Conservation (phyloP, 176 grass and related monocot genomes). For the Dactylis glomerata region DNA sequence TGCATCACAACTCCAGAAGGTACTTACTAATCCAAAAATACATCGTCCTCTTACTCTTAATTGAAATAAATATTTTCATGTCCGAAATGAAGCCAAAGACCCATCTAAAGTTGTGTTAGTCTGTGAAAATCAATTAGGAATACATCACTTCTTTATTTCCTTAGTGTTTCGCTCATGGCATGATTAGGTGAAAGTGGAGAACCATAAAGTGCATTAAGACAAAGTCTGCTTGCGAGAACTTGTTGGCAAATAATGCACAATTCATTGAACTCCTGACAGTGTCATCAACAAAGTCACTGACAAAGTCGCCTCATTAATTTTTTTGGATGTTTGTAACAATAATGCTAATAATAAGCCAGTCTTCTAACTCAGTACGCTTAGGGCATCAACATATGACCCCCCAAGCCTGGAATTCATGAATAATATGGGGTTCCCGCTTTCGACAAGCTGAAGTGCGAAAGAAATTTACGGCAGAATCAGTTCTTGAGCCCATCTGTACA, state of each 20-base stretch:
- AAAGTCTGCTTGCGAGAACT: background rate
- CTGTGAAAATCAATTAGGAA: background rate
- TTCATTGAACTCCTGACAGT: background rate
- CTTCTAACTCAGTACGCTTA: slow-evolving; percentile 15
- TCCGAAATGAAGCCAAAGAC: background rate
- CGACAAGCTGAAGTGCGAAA: slow-evolving; percentile 2
- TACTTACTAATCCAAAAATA: background rate
- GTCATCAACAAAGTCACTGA: too few relatives aligned
- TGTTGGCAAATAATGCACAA: background rate
- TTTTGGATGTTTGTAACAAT: slow-evolving; percentile 22
- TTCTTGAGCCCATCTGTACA: slow-evolving; percentile 46
- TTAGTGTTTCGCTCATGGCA: background rate
- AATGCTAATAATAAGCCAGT: background rate
- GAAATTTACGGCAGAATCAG: slow-evolving; percentile 32
- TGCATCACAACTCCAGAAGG: background rate
- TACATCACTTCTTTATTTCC: background rate
- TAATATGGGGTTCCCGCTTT: slow-evolving; percentile 23
- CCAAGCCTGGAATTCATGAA: slow-evolving; percentile 20
- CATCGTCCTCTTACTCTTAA: background rate
- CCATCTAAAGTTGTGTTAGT: background rate
- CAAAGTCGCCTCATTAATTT: background rate
- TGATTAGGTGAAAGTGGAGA: background rate
- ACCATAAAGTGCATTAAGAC: background rate
- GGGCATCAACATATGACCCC: slow-evolving; percentile 11
- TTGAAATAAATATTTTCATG: background rate